Conservation (phyloP, 352 stramenopile genomes). For the Albugo laibachii region DNA sequence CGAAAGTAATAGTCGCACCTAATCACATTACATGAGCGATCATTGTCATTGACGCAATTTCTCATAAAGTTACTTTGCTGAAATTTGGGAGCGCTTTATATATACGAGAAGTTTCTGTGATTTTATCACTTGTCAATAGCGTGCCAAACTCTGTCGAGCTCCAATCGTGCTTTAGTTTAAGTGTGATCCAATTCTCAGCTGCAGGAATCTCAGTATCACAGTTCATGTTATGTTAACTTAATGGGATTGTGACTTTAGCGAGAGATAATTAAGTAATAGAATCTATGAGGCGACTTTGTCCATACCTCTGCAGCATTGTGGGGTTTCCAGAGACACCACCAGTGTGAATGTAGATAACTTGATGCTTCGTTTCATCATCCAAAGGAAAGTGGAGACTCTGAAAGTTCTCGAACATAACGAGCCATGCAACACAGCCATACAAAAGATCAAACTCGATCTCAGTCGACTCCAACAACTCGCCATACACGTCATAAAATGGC, state of each 20-base stretch:
- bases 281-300: background rate
- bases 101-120: constrained; percentile 29
- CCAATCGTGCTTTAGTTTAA: constrained; percentile 60
- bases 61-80: constrained; percentile 22
- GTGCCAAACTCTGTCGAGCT: constrained; percentile 42
- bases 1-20: constrained; percentile 38
- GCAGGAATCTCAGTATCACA: background rate
- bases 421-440: constrained; percentile 56
- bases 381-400: constrained; percentile 15
- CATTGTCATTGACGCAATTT: background rate
- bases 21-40: background rate
- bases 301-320: constrained; percentile 50
- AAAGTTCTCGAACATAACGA: constrained; percentile 70
- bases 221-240: no score
- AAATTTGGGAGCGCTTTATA: constrained; percentile 40
- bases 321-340: constrained; percentile 51
- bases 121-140: constrained; percentile 32
- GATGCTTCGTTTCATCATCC: constrained; percentile 13
- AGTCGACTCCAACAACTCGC: constrained; percentile 35
- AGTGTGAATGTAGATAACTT: constrained; percentile 68
- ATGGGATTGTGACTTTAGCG: no score
- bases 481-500: constrained; percentile 31
- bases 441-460: constrained; percentile 53
- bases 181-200: constrained; percentile 39
- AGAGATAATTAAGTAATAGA: no score